Evolutionary conservation across 148 eudicot genomes (phyloP).

Genomic region (Spergularia bocconei): DNA sequence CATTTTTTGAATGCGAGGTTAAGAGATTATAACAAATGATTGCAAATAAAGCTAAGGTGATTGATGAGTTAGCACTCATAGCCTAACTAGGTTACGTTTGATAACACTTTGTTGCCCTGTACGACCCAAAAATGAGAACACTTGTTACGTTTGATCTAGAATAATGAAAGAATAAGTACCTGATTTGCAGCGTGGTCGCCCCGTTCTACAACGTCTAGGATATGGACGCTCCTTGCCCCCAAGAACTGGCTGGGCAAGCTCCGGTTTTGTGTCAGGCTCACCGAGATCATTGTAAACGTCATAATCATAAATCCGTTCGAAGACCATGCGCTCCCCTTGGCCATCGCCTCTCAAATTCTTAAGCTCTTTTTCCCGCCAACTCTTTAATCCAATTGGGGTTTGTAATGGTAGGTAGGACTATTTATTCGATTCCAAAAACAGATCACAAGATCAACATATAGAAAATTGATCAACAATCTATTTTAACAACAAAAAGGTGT

Average conservation of each 20-base stretch:
- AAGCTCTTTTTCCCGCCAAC: slow-evolving; percentile 3
- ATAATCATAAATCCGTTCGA: slow-evolving; percentile 51
- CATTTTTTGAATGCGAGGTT: too few relatives aligned
- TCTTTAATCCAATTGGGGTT: slow-evolving; percentile 42
- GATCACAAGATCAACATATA: too few relatives aligned
- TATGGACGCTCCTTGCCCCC: slow-evolving; percentile 53
- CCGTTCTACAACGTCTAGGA: slow-evolving; percentile 69
- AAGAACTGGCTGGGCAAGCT: slow-evolving; percentile 37
- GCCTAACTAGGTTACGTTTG: too few relatives aligned
- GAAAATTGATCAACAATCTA: too few relatives aligned
- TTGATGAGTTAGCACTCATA: too few relatives aligned
- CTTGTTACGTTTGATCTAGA: too few relatives aligned
- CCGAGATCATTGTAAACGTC: slow-evolving; percentile 59
- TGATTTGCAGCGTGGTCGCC: slow-evolving; percentile 35
- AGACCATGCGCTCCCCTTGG: slow-evolving; percentile 34
- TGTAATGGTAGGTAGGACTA: slow-evolving; percentile 41
- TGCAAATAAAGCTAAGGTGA: too few relatives aligned
- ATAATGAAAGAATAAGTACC: slow-evolving; percentile 27
- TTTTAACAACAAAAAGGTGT: too few relatives aligned
- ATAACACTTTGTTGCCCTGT: too few relatives aligned
- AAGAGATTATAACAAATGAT: too few relatives aligned
- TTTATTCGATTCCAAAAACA: not conserved
- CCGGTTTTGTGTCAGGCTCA: slow-evolving; percentile 11
- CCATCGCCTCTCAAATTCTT: slow-evolving; percentile 35
- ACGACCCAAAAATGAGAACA: too few relatives aligned